Conservation (phyloP, 2,329 filamentous ascomycete genomes). For the Phaeosphaeria sp. region DNA sequence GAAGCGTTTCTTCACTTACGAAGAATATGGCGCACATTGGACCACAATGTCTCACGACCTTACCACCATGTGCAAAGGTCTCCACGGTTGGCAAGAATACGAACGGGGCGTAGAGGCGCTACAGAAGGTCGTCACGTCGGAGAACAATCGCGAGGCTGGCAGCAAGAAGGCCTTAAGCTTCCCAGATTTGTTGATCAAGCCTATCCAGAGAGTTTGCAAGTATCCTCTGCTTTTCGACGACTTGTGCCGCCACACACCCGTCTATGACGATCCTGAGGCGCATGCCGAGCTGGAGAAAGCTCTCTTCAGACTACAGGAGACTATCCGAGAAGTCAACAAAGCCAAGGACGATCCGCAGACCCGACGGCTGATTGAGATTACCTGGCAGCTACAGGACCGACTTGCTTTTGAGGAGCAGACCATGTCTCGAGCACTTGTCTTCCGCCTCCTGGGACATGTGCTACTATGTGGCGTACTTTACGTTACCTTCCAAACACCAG, state of each 20-base stretch:
- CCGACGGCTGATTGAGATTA: constrained; percentile 76
- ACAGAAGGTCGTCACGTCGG: constrained; percentile 74
- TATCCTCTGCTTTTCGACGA: constrained; percentile 89
- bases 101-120: constrained; percentile 86
- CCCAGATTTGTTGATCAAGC: constrained; percentile 91
- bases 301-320: constrained; percentile 73
- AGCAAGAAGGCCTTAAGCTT: constrained; percentile 80
- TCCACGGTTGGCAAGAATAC: constrained; percentile 78
- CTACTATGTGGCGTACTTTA: constrained; percentile 83
- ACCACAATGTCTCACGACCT: constrained; percentile 84
- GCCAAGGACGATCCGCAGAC: constrained; percentile 79
- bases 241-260: constrained; percentile 81
- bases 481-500: constrained; percentile 78
- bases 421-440: constrained; percentile 53
- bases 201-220: constrained; percentile 89
- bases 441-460: constrained; percentile 81
- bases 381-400: constrained; percentile 83
- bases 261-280: constrained; percentile 82
- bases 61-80: constrained; percentile 69
- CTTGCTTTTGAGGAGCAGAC: constrained; percentile 73
- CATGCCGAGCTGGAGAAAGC: constrained; percentile 81
- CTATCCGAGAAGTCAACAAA: constrained; percentile 80
- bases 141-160: constrained; percentile 68
- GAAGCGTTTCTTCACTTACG: constrained; percentile 82
- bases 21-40: constrained; percentile 91